phyloP scores from a whole-genome alignment of 352 stramenopile genomes.

The Thalassiosira exigua region DNA sequence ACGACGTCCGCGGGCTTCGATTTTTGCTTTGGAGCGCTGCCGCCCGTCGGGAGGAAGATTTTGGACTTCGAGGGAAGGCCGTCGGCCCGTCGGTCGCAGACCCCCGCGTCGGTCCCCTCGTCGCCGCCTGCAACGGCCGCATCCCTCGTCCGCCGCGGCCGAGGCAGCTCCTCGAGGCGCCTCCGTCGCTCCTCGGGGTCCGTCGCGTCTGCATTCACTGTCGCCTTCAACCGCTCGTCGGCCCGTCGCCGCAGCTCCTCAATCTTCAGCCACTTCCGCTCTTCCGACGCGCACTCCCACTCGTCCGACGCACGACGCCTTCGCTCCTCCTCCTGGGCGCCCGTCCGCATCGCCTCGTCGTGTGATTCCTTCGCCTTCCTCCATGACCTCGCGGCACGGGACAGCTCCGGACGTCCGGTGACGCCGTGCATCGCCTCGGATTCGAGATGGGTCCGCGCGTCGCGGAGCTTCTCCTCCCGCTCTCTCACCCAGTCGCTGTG shows the following conservation, averaged over 20 bases:
- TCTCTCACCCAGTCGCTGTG: slow-evolving; percentile 47
- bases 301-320: slow-evolving; percentile 28
- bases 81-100: not conserved
- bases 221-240: slow-evolving; percentile 22
- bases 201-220: slow-evolving; percentile 30
- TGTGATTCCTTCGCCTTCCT: slow-evolving; percentile 52
- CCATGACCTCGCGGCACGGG: slow-evolving; percentile 43
- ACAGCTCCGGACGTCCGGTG: slow-evolving; percentile 40
- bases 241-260: slow-evolving; percentile 30
- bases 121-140: not conserved
- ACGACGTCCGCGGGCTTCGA: slow-evolving; percentile 83
- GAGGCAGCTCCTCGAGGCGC: slow-evolving; percentile 37
- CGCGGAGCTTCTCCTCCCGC: slow-evolving; percentile 42
- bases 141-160: slow-evolving; percentile 26
- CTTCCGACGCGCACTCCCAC: slow-evolving; percentile 33
- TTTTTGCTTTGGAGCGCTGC: slow-evolving; percentile 1
- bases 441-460: slow-evolving; percentile 33
- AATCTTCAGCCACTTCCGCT: slow-evolving; percentile 34
- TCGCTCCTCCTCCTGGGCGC: slow-evolving; percentile 32
- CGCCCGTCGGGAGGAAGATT: slow-evolving; percentile 4
- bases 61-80: slow-evolving; percentile 1
- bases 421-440: slow-evolving; percentile 34
- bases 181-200: slow-evolving; percentile 47
- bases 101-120: not conserved
- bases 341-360: slow-evolving; percentile 35